Evolutionary conservation across 106 monocot species (phyloP), one percentile per base, ranked within the genome.

Genomic region (Dendrobium chrysotoxum): DNA sequence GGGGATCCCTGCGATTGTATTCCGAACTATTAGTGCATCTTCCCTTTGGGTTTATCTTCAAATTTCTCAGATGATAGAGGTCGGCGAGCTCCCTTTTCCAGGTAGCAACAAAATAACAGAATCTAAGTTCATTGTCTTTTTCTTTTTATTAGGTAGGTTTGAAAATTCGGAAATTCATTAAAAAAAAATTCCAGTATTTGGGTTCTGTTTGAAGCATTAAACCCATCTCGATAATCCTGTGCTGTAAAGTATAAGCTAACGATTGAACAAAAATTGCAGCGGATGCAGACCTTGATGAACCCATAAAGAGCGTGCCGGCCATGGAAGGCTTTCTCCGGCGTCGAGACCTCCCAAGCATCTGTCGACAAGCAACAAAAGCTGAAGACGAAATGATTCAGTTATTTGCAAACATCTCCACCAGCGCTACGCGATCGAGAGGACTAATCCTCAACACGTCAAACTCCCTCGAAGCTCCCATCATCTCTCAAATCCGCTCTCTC

Each of bases 11-110:
- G 80, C 76, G 35, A 77, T 90, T 20, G 72, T 68, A 21, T 85
- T 90, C 65, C 80, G 88, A 11, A 86, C 87, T 0, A 76, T 53
- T 30, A 88, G 88, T 45, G 85, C 83, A 1, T 87, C 83, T 65
- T 73, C 71, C 30, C 45, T 86, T 1, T 84, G 83, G 88, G 75
- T 75, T 40, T 88, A 77, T 25, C 61, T 78, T 7, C 83, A 57
- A 16, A 25, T 90, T 5, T 84, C 81, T 25, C 58, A 79, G 5
- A 78, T 90, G 21, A 5, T 88, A 4, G 12, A 83, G 26, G 47
- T 6, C 1, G 85, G 85, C 1, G 90, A 86, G 40, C 71, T 88
- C 10, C 91, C 88, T 0, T 88, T 91, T 54, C 82, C 82, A 4
- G 83, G 83, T 86, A 77, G 1, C 18, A 47, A 21, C 50, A 50